These are phyloP conservation scores for Mucor piriformis DNA, from an alignment of 371 early-diverging fungal genomes.

Conservation along the genomic window DNA sequence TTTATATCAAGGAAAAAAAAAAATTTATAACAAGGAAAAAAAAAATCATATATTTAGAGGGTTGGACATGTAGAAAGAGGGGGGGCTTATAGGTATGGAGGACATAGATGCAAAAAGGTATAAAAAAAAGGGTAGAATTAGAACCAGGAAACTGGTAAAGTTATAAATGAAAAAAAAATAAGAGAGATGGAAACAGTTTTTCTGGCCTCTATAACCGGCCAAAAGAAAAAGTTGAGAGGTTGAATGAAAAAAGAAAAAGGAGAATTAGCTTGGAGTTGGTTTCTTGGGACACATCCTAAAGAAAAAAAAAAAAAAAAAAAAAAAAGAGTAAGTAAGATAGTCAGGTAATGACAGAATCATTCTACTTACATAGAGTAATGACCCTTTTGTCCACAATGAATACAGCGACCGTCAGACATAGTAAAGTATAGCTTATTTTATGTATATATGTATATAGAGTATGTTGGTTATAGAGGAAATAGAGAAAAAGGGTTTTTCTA, in stretches of 20 bases:
- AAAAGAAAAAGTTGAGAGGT: no score
- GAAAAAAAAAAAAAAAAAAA: neutral
- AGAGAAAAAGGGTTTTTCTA: neutral
- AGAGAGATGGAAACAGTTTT: neutral
- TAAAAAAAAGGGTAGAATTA: neutral
- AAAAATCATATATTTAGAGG: neutral
- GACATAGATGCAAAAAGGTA: neutral
- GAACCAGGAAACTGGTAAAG: neutral
- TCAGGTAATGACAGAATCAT: no score
- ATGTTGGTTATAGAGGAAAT: neutral
- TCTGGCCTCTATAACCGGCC: constrained; percentile 26
- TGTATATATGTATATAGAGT: constrained; percentile 2
- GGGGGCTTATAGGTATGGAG: neutral
- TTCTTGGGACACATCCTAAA: constrained; percentile 49
- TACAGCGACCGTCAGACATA: constrained; percentile 57
- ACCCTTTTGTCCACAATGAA: constrained; percentile 52
- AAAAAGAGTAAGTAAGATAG: neutral
- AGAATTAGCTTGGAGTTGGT: constrained; percentile 26
- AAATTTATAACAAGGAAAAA: neutral
- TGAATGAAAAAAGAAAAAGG: neutral
- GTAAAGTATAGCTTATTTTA: constrained; percentile 1
- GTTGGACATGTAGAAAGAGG: neutral
- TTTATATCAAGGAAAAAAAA: neutral
- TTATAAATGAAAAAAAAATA: neutral
- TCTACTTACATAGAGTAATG: constrained; percentile 54